These are phyloP conservation scores for Calonectria naviculata DNA, from an alignment of 2,329 filamentous ascomycete species.

Conservation along the genomic window DNA sequence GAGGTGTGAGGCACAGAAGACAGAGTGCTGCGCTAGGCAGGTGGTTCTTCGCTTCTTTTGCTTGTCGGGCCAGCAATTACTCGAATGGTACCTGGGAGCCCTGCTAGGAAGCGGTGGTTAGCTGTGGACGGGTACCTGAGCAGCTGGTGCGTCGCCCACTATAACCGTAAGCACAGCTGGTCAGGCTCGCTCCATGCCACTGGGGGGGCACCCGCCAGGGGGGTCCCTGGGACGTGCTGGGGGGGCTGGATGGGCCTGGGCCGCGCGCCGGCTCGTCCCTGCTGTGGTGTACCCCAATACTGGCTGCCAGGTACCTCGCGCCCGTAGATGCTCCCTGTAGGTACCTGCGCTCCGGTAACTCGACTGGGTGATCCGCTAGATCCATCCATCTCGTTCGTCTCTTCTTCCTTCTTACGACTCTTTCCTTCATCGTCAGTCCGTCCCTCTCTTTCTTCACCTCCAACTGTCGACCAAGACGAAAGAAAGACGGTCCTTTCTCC, in stretches of 20 bases:
- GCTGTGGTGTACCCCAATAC: conserved; percentile 5
- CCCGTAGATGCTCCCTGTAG: conserved; percentile 5
- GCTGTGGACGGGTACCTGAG: conserved; percentile 5
- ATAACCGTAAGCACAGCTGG: background rate
- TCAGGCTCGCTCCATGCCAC: conserved; percentile 8
- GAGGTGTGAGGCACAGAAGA: background rate
- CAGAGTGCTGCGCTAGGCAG: conserved; percentile 1
- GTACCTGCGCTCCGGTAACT: conserved; percentile 11
- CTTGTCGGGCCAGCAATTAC: conserved; percentile 4
- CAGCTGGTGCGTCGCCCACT: background rate
- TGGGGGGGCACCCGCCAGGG: conserved; percentile 6
- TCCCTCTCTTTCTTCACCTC: conserved; percentile 36
- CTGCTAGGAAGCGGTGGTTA: conserved; percentile 2
- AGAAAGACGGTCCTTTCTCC: conserved; percentile 33
- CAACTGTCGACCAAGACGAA: conserved; percentile 50
- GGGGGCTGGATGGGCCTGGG: conserved; percentile 21
- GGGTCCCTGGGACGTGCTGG: background rate
- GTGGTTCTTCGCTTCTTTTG: background rate
- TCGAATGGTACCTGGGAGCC: conserved; percentile 1
- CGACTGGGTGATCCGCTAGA: conserved; percentile 1
- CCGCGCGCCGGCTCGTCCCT: conserved; percentile 15
- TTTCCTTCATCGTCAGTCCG: conserved; percentile 47
- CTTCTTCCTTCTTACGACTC: conserved; percentile 36
- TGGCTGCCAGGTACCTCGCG: background rate
- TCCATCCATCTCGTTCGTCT: conserved; percentile 28